Evolutionary conservation across 1,139 yeast species (phyloP), one percentile per base, ranked within the genome.

Genomic region (Hyphopichia wangnamkhiaoensis): DNA sequence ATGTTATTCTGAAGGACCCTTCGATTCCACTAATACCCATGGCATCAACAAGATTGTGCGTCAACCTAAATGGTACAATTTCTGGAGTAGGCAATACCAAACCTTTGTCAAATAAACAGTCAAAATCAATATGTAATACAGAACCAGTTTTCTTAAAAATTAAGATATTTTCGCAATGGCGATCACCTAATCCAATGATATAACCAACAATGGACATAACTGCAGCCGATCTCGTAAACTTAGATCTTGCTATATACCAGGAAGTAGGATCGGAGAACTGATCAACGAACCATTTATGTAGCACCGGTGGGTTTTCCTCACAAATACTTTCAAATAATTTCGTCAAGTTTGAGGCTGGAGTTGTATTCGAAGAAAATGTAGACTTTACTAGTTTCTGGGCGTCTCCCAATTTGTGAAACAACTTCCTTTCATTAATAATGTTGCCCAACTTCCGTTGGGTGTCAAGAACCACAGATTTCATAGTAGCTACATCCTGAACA

Each of bases 171-270:
- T 94, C 98, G 53, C 96, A 87, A 58, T 94, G 99, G 23, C 99
- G 73, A 61, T 94, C 99, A 16, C 99, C 99, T 37, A 94, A 73
- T 5, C 96, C 94, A 33, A 85, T 71, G 41, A 93, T 81, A 57
- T 87, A 89, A 0, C 99, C 98, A 6, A 93, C 95, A 71, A 94
- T 90, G 0, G 98, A 91, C 98, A 94, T 94, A 0, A 91, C 98
- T 0, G 98, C 97, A 20, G 88, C 69, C 0, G 96, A 82, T 38
- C 96, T 71, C 0, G 88, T 81, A 56, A 79, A 94, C 20, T 74
- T 69, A 35, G 82, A 82, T 41, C 98, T 69, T 1, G 94, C 88
- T 37, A 76, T 74, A 46, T 89, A 84, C 98, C 98, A 94, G 1
- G 80, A 71, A 10, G 83, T 76, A 0, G 98, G 97, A 48, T 91